Evolutionary conservation across 2,329 filamentous ascomycete genomes (phyloP).

Genomic region (Pseudogymnoascus sp.): DNA sequence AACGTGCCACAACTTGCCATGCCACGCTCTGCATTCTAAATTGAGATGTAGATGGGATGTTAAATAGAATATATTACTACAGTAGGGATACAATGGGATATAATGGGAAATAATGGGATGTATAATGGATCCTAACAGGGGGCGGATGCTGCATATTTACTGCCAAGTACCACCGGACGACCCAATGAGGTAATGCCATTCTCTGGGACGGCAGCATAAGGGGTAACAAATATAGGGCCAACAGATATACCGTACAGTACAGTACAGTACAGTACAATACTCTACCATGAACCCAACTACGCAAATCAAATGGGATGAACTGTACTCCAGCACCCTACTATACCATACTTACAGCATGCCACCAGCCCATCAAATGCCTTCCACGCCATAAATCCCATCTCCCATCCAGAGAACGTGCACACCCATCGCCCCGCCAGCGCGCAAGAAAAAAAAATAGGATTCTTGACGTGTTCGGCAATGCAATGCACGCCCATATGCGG

Average conservation of each 20-base stretch:
- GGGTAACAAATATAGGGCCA: neutral
- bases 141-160: neutral
- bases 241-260: too few relatives aligned
- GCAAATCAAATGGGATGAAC: neutral
- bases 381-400: too few relatives aligned
- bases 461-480: conserved; percentile 1
- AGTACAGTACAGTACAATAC: too few relatives aligned
- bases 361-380: too few relatives aligned
- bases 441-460: neutral
- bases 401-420: neutral
- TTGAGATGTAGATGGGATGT: neutral
- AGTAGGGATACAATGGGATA: neutral
- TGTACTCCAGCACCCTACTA: neutral
- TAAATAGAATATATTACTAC: too few relatives aligned
- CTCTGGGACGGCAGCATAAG: neutral
- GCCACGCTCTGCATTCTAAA: neutral
- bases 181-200: neutral
- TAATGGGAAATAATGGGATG: neutral
- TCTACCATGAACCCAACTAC: neutral
- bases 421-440: neutral
- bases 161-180: neutral
- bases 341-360: too few relatives aligned
- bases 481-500: neutral
- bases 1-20: too few relatives aligned
- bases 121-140: neutral